Evolutionary conservation across 2,329 filamentous ascomycete species (phyloP).

Genomic region (Colletotrichum tofieldiae): DNA sequence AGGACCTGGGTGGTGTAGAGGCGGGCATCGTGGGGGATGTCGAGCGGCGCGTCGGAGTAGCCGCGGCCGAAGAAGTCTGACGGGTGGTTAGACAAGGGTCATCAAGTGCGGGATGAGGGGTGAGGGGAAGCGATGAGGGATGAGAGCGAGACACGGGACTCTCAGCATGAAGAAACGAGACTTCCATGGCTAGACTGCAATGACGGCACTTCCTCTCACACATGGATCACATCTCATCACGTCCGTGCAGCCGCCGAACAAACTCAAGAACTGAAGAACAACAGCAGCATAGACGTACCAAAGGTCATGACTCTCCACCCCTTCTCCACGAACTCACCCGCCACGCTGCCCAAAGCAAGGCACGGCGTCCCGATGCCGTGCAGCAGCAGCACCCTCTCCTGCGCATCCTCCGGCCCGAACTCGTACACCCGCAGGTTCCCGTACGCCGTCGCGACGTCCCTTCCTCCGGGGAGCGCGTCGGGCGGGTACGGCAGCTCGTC

Average conservation of each 20-base stretch:
- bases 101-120: neutral
- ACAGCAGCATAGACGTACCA: slow-evolving; percentile 61
- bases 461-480: slow-evolving; percentile 77
- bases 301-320: slow-evolving; percentile 87
- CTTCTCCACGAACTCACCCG: slow-evolving; percentile 73
- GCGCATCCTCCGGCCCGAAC: slow-evolving; percentile 81
- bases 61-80: slow-evolving; percentile 83
- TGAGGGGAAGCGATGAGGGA: neutral
- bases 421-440: slow-evolving; percentile 83
- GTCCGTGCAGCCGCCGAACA: neutral
- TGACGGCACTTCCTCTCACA: neutral
- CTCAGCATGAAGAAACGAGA: neutral
- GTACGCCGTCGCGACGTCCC: slow-evolving; percentile 79
- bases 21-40: slow-evolving; percentile 72
- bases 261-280: neutral
- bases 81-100: neutral
- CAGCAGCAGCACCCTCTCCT: slow-evolving; percentile 80
- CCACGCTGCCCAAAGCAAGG: slow-evolving; percentile 77
- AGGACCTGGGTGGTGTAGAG: slow-evolving; percentile 79
- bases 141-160: neutral
- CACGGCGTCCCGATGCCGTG: slow-evolving; percentile 89
- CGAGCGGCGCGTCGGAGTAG: slow-evolving; percentile 78
- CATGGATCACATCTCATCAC: neutral
- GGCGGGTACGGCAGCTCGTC: slow-evolving; percentile 74
- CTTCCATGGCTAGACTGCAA: neutral